phyloP scores from a whole-genome alignment of 495 filamentous ascomycete genomes.

The Neurospora sp. region DNA sequence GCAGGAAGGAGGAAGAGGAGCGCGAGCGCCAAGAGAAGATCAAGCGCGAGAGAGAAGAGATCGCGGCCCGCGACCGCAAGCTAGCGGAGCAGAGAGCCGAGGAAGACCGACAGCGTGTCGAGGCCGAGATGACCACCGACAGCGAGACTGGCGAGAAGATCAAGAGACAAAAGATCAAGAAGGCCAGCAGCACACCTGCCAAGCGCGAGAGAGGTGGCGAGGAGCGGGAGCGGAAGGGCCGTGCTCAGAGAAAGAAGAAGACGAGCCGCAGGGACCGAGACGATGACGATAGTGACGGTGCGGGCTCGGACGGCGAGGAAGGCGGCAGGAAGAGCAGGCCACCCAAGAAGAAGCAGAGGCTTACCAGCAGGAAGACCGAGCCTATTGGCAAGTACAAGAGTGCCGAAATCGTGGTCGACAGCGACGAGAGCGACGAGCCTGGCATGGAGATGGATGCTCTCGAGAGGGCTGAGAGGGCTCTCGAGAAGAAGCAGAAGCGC shows the following conservation, averaged over 20 bases:
- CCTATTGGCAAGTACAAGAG: conserved; percentile 59
- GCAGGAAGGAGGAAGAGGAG: conserved; percentile 49
- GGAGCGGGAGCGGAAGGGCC: conserved; percentile 3
- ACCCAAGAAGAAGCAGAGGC: conserved; percentile 52
- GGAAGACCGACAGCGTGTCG: conserved; percentile 57
- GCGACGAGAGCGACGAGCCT: conserved; percentile 38
- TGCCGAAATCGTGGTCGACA: conserved; percentile 68
- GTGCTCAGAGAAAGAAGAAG: conserved; percentile 10
- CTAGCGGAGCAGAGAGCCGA: conserved; percentile 58
- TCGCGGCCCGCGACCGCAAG: conserved; percentile 63
- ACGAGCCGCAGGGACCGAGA: not conserved
- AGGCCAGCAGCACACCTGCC: not conserved
- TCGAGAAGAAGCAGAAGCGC: conserved; percentile 16
- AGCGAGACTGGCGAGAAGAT: conserved; percentile 65
- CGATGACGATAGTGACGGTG: conserved; percentile 23
- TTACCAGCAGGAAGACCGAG: conserved; percentile 43
- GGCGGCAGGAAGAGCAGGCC: conserved; percentile 33
- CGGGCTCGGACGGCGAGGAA: conserved; percentile 19
- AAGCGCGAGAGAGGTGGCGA: conserved; percentile 8
- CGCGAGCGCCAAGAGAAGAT: conserved; percentile 65
- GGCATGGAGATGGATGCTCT: conserved; percentile 21
- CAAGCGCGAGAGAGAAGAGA: conserved; percentile 67
- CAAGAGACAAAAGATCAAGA: conserved; percentile 64
- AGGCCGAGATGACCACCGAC: conserved; percentile 65
- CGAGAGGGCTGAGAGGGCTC: conserved; percentile 29